phyloP scores from a whole-genome alignment of 2,329 filamentous ascomycete species.

The Emericellopsis atlantica region DNA sequence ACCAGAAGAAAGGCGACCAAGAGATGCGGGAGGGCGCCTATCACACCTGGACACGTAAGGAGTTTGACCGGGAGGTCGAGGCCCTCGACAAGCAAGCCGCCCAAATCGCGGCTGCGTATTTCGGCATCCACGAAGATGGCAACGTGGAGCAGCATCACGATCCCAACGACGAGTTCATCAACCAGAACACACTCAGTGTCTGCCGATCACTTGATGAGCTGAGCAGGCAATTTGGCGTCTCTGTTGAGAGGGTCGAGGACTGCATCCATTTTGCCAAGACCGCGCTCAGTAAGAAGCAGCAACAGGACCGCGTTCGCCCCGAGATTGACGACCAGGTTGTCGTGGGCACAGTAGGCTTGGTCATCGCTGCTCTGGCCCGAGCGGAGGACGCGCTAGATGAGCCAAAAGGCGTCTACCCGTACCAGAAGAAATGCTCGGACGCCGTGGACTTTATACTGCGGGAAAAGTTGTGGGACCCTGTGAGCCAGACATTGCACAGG shows the following conservation, averaged over 20 bases:
- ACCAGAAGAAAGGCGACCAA: constrained; percentile 57
- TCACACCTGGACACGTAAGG: constrained; percentile 85
- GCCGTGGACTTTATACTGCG: constrained; percentile 59
- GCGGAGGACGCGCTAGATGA: constrained; percentile 57
- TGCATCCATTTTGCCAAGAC: constrained; percentile 55
- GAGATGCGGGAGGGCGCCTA: constrained; percentile 87
- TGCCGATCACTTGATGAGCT: constrained; percentile 55
- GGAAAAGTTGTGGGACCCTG: constrained; percentile 56
- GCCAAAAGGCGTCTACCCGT: constrained; percentile 35
- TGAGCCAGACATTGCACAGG: constrained; percentile 53
- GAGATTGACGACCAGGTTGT: constrained; percentile 81
- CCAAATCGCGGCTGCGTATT: constrained; percentile 69
- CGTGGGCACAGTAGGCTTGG: constrained; percentile 78
- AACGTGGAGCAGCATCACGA: constrained; percentile 78
- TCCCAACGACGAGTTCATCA: constrained; percentile 85
- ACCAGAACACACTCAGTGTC: constrained; percentile 78
- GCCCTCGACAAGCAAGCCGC: constrained; percentile 41
- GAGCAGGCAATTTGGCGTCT: constrained; percentile 61
- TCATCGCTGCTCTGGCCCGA: constrained; percentile 70
- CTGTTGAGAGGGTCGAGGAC: constrained; percentile 53
- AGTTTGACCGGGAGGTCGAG: constrained; percentile 63
- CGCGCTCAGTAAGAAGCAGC: constrained; percentile 59
- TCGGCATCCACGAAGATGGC: constrained; percentile 71
- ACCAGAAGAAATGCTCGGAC: no score
- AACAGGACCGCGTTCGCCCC: constrained; percentile 63